These are phyloP conservation scores for Aspergillus japonicus DNA, from an alignment of 2,329 filamentous ascomycete species.

Conservation along the genomic window DNA sequence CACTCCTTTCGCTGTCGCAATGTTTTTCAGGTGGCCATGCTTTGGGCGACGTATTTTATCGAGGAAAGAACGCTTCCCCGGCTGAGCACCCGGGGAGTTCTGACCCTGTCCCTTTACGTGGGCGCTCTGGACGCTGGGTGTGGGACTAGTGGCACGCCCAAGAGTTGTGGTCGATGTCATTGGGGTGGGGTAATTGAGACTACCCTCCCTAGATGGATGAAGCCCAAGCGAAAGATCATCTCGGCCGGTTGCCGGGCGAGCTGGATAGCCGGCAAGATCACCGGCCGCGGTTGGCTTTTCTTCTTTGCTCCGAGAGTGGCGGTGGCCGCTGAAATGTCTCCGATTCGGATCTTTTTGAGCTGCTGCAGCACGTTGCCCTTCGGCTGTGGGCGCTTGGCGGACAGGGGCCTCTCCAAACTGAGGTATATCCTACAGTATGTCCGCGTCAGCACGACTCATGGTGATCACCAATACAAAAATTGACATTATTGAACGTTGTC, in stretches of 20 bases:
- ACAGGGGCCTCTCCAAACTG: conserved; percentile 77
- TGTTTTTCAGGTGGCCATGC: conserved; percentile 35
- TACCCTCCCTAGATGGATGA: conserved; percentile 52
- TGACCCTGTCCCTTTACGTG: conserved; percentile 50
- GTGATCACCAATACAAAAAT: neutral
- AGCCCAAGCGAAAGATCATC: conserved; percentile 66
- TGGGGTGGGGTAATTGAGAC: conserved; percentile 44
- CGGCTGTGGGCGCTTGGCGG: conserved; percentile 65
- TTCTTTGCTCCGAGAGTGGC: conserved; percentile 57
- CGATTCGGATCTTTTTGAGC: conserved; percentile 54
- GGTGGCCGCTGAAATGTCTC: conserved; percentile 49
- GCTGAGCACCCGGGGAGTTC: conserved; percentile 38
- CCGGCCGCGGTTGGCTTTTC: conserved; percentile 47
- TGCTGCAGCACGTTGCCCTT: conserved; percentile 58
- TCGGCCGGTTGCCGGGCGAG: conserved; percentile 71
- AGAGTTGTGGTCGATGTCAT: conserved; percentile 52
- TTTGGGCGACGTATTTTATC: conserved; percentile 54
- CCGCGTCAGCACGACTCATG: neutral
- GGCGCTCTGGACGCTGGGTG: conserved; percentile 69
- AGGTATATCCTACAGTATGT: conserved; percentile 62
- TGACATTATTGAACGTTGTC: neutral
- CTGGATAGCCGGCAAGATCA: conserved; percentile 49
- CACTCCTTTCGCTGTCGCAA: conserved; percentile 30
- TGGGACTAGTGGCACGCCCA: conserved; percentile 74
- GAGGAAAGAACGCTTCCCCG: conserved; percentile 51